Evolutionary conservation across 2,329 filamentous ascomycete genomes (phyloP).

Genomic region (Dryadomyces sulphureus): DNA sequence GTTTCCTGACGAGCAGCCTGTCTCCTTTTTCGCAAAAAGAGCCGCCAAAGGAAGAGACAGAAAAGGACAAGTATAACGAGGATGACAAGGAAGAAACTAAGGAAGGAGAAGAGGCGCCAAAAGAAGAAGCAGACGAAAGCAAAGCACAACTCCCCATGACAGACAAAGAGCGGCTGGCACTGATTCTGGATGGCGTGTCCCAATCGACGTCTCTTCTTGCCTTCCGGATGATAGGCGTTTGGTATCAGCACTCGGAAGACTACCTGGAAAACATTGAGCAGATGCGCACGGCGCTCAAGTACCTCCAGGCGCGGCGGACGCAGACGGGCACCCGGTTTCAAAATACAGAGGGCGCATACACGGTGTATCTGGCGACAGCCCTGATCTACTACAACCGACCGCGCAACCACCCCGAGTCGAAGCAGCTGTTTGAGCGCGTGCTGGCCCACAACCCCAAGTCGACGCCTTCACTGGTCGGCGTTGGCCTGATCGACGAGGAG

Average conservation of each 20-base stretch:
- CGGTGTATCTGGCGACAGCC: constrained; percentile 68
- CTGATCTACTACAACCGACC: constrained; percentile 84
- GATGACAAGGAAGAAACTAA: not conserved
- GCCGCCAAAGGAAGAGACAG: constrained; percentile 4
- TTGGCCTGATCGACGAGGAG: constrained; percentile 85
- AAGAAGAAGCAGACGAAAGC: not conserved
- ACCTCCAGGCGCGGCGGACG: constrained; percentile 42
- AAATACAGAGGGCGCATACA: constrained; percentile 60
- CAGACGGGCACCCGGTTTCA: constrained; percentile 55
- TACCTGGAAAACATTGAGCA: constrained; percentile 68
- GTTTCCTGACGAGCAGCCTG: constrained; percentile 67
- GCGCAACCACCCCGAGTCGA: constrained; percentile 78
- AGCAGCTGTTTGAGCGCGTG: constrained; percentile 69
- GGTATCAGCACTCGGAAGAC: constrained; percentile 74
- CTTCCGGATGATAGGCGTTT: constrained; percentile 69
- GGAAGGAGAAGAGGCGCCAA: not conserved
- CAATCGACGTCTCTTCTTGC: constrained; percentile 61
- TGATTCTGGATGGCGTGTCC: constrained; percentile 64
- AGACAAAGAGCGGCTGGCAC: constrained; percentile 63
- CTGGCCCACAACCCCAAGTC: constrained; percentile 61
- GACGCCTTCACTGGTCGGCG: constrained; percentile 71
- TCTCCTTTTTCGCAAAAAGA: constrained; percentile 55
- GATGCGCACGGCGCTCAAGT: constrained; percentile 56
- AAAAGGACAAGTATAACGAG: constrained; percentile 8
- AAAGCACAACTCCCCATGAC: constrained; percentile 34